A percentile compares a stretch with the other conserved stretches of the same genome.
Conservation (phyloP, 2,329 filamentous ascomycete genomes). For the Apiospora phragmitis region DNA sequence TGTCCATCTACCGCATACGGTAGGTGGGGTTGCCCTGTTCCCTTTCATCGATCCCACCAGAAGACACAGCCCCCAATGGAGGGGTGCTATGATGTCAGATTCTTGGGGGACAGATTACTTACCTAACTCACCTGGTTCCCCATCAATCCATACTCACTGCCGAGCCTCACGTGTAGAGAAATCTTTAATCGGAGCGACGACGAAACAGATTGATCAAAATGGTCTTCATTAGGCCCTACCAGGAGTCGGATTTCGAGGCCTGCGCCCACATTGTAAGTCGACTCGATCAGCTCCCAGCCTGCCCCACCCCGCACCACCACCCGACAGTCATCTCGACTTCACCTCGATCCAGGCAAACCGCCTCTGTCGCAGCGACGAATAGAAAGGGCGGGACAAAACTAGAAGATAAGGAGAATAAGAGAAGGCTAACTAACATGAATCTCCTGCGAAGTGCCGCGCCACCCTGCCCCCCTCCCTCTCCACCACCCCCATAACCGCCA, state of each 20-base stretch:
- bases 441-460: constrained; percentile 44
- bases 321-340: background rate
- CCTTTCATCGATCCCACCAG: background rate
- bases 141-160: background rate
- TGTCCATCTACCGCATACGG: background rate
- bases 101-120: too few species aligned
- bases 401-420: background rate
- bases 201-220: constrained; percentile 26
- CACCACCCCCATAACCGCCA: constrained; percentile 32
- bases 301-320: background rate
- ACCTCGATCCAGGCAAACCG: background rate
- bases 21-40: background rate
- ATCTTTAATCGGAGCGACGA: too few species aligned
- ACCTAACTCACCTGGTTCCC: background rate
- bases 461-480: constrained; percentile 47
- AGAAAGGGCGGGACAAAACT: background rate
- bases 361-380: background rate
- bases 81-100: background rate
- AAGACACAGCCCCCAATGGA: background rate
- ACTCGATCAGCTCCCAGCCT: constrained; percentile 12
- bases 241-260: constrained; percentile 39
- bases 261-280: constrained; percentile 42
- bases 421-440: constrained; percentile 5
- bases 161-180: too few species aligned
- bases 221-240: constrained; percentile 47